These are phyloP conservation scores for Candida multigemmis DNA, from an alignment of 805 yeast genomes.

Conservation along the genomic window DNA sequence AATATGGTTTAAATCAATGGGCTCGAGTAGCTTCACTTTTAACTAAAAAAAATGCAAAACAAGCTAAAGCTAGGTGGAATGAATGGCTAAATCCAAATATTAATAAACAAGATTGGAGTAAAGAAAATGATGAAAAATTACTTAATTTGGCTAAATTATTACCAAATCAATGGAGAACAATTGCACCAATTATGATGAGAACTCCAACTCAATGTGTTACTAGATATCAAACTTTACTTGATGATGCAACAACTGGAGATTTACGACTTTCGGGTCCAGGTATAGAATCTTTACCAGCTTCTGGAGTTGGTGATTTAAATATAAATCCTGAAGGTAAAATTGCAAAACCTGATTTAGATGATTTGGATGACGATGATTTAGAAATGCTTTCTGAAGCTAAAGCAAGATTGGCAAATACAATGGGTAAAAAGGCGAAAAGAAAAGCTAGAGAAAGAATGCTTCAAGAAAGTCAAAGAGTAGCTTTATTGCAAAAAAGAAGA, in stretches of 20 bases:
- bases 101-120: constrained; percentile 56
- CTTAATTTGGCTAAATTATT: constrained; percentile 56
- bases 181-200: constrained; percentile 72
- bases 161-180: constrained; percentile 93
- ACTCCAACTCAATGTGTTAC: constrained; percentile 85
- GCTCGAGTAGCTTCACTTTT: constrained; percentile 80
- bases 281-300: constrained; percentile 38
- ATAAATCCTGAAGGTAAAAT: constrained; percentile 69
- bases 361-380: constrained; percentile 76
- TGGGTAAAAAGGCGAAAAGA: constrained; percentile 90
- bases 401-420: constrained; percentile 84
- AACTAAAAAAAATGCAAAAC: constrained; percentile 80
- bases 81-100: constrained; percentile 79
- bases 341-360: constrained; percentile 73
- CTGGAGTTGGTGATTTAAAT: constrained; percentile 52
- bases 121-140: constrained; percentile 68
- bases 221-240: constrained; percentile 66
- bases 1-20: constrained; percentile 95
- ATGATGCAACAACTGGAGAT: constrained; percentile 17
- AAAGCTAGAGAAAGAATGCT: constrained; percentile 79
- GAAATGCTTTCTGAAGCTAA: constrained; percentile 95
- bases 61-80: constrained; percentile 87
- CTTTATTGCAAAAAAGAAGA: constrained; percentile 69
- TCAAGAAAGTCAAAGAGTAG: constrained; percentile 68
- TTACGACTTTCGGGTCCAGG: constrained; percentile 44